phyloP scores from a whole-genome alignment of 768 basidiomycete species.

The Calocybe gangraenosa region DNA sequence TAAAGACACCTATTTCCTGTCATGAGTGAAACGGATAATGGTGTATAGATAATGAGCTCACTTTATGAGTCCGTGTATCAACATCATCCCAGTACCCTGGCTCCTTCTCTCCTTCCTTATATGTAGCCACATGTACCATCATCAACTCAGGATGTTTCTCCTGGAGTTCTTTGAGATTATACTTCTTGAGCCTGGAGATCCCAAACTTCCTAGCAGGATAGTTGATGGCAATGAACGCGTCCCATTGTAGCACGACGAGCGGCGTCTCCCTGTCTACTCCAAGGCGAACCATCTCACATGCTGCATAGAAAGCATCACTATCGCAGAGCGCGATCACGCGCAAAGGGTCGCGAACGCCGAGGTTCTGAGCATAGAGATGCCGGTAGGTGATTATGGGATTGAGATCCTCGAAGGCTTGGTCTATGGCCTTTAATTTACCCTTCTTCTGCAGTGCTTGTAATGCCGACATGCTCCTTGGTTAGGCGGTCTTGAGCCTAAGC shows the following conservation, averaged over 20 bases:
- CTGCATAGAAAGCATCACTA: slow-evolving; percentile 81
- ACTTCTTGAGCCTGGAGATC: slow-evolving; percentile 86
- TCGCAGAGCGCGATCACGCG: slow-evolving; percentile 89
- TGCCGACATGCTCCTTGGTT: no score
- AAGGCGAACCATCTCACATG: slow-evolving; percentile 83
- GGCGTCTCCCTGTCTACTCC: slow-evolving; percentile 57
- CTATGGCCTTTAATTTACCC: slow-evolving; percentile 48
- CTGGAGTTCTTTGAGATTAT: slow-evolving; percentile 62
- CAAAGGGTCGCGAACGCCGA: slow-evolving; percentile 70
- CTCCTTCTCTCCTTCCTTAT: slow-evolving; percentile 80
- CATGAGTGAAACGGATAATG: background rate
- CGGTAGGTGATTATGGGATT: slow-evolving; percentile 73
- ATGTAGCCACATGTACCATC: slow-evolving; percentile 93
- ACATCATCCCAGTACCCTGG: slow-evolving; percentile 92
- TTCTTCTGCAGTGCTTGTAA: slow-evolving; percentile 33
- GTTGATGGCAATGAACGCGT: slow-evolving; percentile 88
- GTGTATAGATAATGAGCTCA: slow-evolving; percentile 22
- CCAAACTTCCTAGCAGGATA: slow-evolving; percentile 92
- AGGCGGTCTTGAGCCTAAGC: no score
- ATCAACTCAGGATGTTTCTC: slow-evolving; percentile 81
- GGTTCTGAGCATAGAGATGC: slow-evolving; percentile 63
- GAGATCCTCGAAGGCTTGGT: slow-evolving; percentile 55
- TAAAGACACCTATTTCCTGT: slow-evolving; percentile 67
- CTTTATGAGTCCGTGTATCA: slow-evolving; percentile 90
- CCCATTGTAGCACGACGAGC: slow-evolving; percentile 86